Conservation (phyloP, 192 early-diverging fungal genomes). For the Podila verticillata region DNA sequence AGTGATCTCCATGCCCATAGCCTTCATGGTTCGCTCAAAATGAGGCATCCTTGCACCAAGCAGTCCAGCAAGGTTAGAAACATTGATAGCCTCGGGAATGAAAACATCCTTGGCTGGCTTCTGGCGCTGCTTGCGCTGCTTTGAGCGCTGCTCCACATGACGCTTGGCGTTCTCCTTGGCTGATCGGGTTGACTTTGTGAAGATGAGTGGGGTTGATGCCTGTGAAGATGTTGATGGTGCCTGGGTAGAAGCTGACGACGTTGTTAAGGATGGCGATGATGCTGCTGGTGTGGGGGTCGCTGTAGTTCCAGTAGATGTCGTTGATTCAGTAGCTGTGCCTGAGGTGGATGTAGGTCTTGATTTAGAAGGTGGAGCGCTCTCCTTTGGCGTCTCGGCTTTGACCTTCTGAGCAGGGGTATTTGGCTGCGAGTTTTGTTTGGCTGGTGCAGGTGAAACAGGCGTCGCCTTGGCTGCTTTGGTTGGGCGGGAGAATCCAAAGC, state of each 20-base stretch:
- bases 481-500: neutral
- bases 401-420: no score
- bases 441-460: no score
- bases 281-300: neutral
- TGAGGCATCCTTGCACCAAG: slow-evolving; percentile 78
- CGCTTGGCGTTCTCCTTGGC: slow-evolving; percentile 42
- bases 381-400: no score
- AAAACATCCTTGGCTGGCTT: slow-evolving; percentile 71
- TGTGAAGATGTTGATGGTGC: neutral
- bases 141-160: slow-evolving; percentile 30
- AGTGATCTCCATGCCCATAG: slow-evolving; percentile 84
- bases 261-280: slow-evolving; percentile 31
- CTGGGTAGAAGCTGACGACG: slow-evolving; percentile 12
- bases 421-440: no score
- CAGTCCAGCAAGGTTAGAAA: slow-evolving; percentile 82
- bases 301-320: neutral
- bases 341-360: neutral
- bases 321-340: neutral
- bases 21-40: slow-evolving; percentile 76
- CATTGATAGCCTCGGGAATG: slow-evolving; percentile 84
- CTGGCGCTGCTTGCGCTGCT: slow-evolving; percentile 12
- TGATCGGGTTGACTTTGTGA: slow-evolving; percentile 21
- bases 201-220: slow-evolving; percentile 4
- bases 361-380: neutral
- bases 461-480: neutral